A percentile compares a stretch with the other conserved stretches of the same genome.
These are phyloP conservation scores for Fraxinus sp. DNA, from an alignment of 305 asterid species.

Conservation along the genomic window DNA sequence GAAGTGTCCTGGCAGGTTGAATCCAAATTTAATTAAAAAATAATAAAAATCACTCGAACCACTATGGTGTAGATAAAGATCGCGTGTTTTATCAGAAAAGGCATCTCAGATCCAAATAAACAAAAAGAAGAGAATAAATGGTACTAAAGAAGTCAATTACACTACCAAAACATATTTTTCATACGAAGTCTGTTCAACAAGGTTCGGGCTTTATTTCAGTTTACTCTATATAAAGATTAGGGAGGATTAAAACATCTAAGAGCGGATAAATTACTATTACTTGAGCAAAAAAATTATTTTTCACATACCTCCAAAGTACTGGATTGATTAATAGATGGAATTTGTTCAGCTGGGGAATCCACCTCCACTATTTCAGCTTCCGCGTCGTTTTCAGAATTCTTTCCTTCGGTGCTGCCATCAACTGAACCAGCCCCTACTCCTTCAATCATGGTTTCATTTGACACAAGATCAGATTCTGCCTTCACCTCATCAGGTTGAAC, in stretches of 20 bases:
- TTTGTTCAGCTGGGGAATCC: slow-evolving; percentile 33
- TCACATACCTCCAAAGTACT: slow-evolving; percentile 33
- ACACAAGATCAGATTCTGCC: slow-evolving; percentile 32
- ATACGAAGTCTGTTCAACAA: neutral
- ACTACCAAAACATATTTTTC: neutral
- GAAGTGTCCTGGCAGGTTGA: slow-evolving; percentile 39
- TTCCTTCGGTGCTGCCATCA: slow-evolving; percentile 21
- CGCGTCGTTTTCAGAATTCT: slow-evolving; percentile 33
- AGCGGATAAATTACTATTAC: neutral
- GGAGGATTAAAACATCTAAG: neutral
- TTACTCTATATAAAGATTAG: neutral
- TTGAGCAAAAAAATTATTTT: neutral
- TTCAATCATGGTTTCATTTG: slow-evolving; percentile 29
- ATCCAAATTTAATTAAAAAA: neutral
- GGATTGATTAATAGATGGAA: slow-evolving; percentile 37
- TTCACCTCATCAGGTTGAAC: slow-evolving; percentile 33
- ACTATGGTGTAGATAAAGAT: neutral
- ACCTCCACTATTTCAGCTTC: slow-evolving; percentile 55
- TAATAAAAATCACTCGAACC: neutral
- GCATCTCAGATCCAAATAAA: neutral
- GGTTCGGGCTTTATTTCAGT: neutral
- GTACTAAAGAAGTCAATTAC: neutral
- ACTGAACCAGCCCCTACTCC: slow-evolving; percentile 34
- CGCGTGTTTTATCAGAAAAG: neutral
- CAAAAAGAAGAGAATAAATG: neutral